Evolutionary conservation across 164 flowering plant species (phyloP).

Genomic region (Protea cynaroides): DNA sequence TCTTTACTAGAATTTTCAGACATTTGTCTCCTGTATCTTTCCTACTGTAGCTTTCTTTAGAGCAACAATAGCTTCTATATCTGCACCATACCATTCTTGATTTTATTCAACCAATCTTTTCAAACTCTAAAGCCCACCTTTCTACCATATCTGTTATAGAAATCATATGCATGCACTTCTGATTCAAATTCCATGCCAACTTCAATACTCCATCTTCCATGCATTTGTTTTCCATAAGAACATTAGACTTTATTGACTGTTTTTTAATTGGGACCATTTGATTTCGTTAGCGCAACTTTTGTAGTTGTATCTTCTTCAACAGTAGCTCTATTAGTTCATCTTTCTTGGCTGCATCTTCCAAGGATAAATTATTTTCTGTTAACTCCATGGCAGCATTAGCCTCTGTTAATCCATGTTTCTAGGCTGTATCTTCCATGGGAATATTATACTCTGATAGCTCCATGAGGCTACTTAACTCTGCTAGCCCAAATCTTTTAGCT

Average conservation of each 20-base stretch:
- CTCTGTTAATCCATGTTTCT: too few species aligned
- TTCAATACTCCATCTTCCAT: not conserved
- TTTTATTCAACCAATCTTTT: not conserved
- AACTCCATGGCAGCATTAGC: too few species aligned
- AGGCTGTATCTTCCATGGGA: too few species aligned
- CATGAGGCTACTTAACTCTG: too few species aligned
- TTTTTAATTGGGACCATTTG: not conserved
- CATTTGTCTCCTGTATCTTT: not conserved
- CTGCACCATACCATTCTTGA: not conserved
- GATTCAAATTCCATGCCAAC: constrained; percentile 8
- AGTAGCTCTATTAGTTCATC: not conserved
- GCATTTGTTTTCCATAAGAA: not conserved
- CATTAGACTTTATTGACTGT: not conserved
- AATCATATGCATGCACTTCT: not conserved
- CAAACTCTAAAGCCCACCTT: not conserved
- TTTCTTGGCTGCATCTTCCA: too few species aligned
- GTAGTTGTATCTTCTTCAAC: not conserved
- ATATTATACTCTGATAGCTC: too few species aligned
- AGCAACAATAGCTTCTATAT: not conserved
- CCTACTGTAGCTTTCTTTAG: not conserved
- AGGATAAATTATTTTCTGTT: too few species aligned
- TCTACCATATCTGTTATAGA: not conserved
- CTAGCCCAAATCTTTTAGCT: not conserved
- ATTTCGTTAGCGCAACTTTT: not conserved
- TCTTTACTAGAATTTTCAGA: not conserved